phyloP scores from a whole-genome alignment of 169 alveolate species.

The Plasmodium adleri region DNA sequence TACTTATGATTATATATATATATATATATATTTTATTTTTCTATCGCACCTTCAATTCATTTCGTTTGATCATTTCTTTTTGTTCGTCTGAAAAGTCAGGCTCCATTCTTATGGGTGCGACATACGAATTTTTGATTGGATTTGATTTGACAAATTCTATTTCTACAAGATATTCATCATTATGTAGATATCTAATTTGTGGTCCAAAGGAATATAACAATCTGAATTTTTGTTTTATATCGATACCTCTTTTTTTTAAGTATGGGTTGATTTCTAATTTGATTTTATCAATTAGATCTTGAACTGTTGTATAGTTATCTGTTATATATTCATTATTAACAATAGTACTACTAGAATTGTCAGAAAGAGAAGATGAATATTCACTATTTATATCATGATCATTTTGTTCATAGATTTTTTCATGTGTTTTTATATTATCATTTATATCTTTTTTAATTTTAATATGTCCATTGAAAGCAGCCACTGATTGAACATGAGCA shows the following conservation, averaged over 20 bases:
- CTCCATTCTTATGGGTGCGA: conserved; percentile 84
- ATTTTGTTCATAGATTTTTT: conserved; percentile 3
- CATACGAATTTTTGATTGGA: conserved; percentile 76
- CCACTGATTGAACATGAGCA: conserved; percentile 73
- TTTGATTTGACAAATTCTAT: conserved; percentile 69
- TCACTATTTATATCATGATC: conserved; percentile 13
- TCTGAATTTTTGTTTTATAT: conserved; percentile 62
- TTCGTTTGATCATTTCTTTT: conserved; percentile 63
- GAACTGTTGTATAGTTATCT: conserved; percentile 68
- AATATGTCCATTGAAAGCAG: conserved; percentile 75
- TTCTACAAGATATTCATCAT: conserved; percentile 43
- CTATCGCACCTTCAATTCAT: conserved; percentile 27
- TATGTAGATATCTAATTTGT: conserved; percentile 42
- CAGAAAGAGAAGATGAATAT: conserved; percentile 31
- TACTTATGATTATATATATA: neutral
- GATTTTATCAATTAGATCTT: conserved; percentile 73
- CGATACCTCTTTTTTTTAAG: conserved; percentile 73
- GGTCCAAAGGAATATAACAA: conserved; percentile 60
- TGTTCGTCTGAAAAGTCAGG: conserved; percentile 85
- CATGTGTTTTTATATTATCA: conserved; percentile 5
- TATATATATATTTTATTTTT: neutral
- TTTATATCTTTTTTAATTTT: conserved; percentile 14
- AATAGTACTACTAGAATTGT: conserved; percentile 55
- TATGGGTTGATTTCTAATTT: conserved; percentile 75
- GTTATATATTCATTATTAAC: conserved; percentile 27